Base-by-base conservation (phyloP, 129 eudicot species). In the Flaveria trinervia region DNA sequence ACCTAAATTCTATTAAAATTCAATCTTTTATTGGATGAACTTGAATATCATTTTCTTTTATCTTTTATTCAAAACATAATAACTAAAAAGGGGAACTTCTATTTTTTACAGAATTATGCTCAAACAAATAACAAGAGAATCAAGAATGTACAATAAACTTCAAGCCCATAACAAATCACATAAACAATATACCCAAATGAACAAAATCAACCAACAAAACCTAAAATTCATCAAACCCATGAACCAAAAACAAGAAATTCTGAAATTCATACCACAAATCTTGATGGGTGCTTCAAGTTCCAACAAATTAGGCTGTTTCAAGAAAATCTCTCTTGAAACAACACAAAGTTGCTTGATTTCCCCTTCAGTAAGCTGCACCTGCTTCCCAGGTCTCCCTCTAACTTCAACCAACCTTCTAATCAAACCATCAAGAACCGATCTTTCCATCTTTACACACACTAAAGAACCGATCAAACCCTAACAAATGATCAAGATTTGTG, bases 251-350 rank as follows among this genome's bases (percentile, higher is more conserved):
- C 1, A 36, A 11, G 18, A 51, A 61, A 46, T 0, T 36, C 14
- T 7, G 18, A 51, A 61, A 46, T 0, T 36, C 14, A 46, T 84
- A 87, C 91, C 91, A 76, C 88, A 88, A 77, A 88, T 88, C 76
- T 88, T 86, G 78, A 86, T 83, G 79, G 89, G 89, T 36, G 89
- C 89, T 59, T 86, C 89, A 69, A 83, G 87, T 30, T 86, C 87
- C 49, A 86, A 78, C 28, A 86, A 77, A 76, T 79, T 80, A 43
- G 87, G 87, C 57, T 86, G 89, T 22, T 55, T 55, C 77, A 85
- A 72, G 82, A 88, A 85, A 74, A 85, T 83, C 18, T 85, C 89
- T 77, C 79, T 82, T 16, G 92, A 76, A 74, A 61, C 76, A 51
- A 83, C 65, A 74, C 92, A 88, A 18, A 88, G 88, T 49, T 88